These are phyloP conservation scores for Suillus lakei DNA, from an alignment of 768 basidiomycete species.

Conservation along the genomic window DNA sequence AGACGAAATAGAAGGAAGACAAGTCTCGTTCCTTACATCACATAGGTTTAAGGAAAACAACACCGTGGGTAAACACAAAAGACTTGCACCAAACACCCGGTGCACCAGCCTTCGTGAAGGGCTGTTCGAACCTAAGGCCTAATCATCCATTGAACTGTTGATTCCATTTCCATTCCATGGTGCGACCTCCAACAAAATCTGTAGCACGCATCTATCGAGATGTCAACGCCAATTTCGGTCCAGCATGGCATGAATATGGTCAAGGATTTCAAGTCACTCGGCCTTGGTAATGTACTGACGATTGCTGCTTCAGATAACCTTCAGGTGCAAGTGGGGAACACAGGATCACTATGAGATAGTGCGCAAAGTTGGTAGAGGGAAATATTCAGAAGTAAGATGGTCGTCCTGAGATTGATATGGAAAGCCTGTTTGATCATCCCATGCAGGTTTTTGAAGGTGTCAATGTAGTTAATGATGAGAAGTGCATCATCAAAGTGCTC, in stretches of 20 bases:
- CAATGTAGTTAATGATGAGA: slow-evolving; percentile 88
- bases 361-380: slow-evolving; percentile 92
- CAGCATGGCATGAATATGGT: slow-evolving; percentile 98
- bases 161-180: slow-evolving; percentile 50
- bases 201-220: slow-evolving; percentile 87
- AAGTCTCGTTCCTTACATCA: not conserved
- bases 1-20: not conserved
- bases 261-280: slow-evolving; percentile 21
- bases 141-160: slow-evolving; percentile 12
- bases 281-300: slow-evolving; percentile 16
- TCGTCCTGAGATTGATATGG: slow-evolving; percentile 9
- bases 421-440: slow-evolving; percentile 20
- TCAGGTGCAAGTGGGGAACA: slow-evolving; percentile 95
- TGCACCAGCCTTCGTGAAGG: slow-evolving; percentile 14
- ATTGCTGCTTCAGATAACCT: slow-evolving; percentile 72
- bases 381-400: slow-evolving; percentile 84
- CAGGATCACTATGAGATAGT: slow-evolving; percentile 99
- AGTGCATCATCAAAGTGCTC: slow-evolving; percentile 97
- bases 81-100: not conserved
- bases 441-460: slow-evolving; percentile 89
- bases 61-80: slow-evolving; percentile 33
- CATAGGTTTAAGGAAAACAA: not conserved
- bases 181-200: slow-evolving; percentile 73
- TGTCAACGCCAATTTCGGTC: slow-evolving; percentile 85
- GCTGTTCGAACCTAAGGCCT: slow-evolving; percentile 10